Evolutionary conservation across 257 asterid species (phyloP), one percentile per base, ranked within the genome.

Genomic region (Solanum chilense): DNA sequence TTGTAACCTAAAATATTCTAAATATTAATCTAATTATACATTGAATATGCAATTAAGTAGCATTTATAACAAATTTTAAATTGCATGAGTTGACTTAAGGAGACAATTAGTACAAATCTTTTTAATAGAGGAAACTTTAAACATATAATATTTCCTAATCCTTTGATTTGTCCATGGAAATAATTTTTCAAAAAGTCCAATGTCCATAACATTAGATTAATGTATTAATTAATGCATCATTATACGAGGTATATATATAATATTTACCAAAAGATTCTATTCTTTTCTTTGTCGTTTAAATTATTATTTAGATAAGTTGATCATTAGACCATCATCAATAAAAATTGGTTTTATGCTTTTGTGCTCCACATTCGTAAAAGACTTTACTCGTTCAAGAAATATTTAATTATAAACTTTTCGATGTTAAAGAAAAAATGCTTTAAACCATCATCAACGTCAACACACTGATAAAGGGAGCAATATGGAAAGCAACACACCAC

Each of bases 31-130:
- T 21, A 56, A 56, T 68, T 68, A 68, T n/a, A 25, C 35, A 76
- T 41, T 41, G 37, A 16, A n/a, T 76, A 76, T 76, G 12, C 35
- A 8, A 42, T 76, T 76, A 42, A 13, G 23, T 76, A n/a, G 35
- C 14, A 25, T 14, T 42, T 76, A n/a, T 13, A 76, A 15, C 37
- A 8, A 39, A 42, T 12, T 3, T 76, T 33, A 73, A 5, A 58
- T 29, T 85, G 73, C 27, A 33, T 77, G 84, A 41, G 88, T 89
- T 89, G 90, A 89, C 90, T 75, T 80, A 25, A 45, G 25, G 27
- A 78, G 64, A 78, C 84, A 78, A 64, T 47, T 73, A 70, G 68
- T 70, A 44, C 58, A 42, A 42, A 44, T 25, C 52, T 25, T 18
- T 37, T 58, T 68, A 71, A 16, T 9, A 78, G 27, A 35, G 45